Evolutionary conservation across 2,329 filamentous ascomycete species (phyloP).

Genomic region (Gaeumannomyces sp.): DNA sequence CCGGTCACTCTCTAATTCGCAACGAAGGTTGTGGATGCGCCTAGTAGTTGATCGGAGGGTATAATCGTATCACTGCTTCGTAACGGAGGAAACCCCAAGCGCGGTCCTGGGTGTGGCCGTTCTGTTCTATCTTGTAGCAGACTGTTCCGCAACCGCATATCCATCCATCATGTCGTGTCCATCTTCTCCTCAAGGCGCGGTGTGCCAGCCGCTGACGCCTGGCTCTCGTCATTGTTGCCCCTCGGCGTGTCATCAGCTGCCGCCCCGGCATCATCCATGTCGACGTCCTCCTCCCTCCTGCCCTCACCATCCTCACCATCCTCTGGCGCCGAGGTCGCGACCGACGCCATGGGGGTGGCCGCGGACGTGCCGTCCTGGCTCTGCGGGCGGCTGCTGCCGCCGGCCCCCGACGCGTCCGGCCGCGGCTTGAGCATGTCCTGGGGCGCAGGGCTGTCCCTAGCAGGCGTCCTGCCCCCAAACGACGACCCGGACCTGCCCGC

Average conservation of each 20-base stretch:
- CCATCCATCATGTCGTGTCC: constrained; percentile 47
- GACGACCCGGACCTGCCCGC: constrained; percentile 18
- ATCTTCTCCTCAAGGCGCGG: constrained; percentile 53
- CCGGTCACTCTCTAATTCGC: not conserved
- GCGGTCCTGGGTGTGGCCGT: too few species aligned
- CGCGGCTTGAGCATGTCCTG: constrained; percentile 27
- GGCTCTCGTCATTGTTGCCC: constrained; percentile 21
- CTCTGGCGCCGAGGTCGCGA: constrained; percentile 24
- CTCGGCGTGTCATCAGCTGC: constrained; percentile 21
- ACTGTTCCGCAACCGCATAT: not conserved
- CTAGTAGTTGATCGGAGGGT: not conserved
- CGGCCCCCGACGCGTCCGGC: constrained; percentile 27
- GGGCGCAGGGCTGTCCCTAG: constrained; percentile 26
- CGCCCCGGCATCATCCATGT: constrained; percentile 47
- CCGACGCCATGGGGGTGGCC: not conserved
- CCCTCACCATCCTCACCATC: constrained; percentile 23
- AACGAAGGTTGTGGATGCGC: not conserved
- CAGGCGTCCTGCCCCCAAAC: constrained; percentile 22
- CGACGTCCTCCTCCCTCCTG: constrained; percentile 47
- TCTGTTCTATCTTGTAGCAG: not conserved
- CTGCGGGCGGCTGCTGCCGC: constrained; percentile 27
- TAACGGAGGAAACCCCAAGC: too few species aligned
- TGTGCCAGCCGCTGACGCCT: constrained; percentile 40
- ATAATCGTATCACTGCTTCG: not conserved
- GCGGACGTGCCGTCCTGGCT: constrained; percentile 25